phyloP scores from a whole-genome alignment of 148 eudicot species.

The Vaccinium vitisidaea region DNA sequence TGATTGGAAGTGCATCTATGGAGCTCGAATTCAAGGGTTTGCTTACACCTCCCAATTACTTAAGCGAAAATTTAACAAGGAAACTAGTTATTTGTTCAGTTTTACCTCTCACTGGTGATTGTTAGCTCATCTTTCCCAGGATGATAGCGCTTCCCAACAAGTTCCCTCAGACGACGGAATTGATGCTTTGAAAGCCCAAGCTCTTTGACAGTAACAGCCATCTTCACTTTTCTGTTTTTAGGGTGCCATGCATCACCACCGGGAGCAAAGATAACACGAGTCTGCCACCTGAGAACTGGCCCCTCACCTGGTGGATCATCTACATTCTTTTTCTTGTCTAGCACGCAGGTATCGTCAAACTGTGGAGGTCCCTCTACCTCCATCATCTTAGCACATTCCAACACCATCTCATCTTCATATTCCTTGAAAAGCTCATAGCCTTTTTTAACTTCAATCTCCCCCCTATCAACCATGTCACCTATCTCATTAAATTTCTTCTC shows the following conservation, averaged over 20 bases:
- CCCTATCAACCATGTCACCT: conserved; percentile 62
- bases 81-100: neutral
- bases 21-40: neutral
- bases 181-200: conserved; percentile 86
- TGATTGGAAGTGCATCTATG: neutral
- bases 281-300: conserved; percentile 86
- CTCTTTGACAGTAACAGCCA: conserved; percentile 89
- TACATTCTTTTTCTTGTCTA: conserved; percentile 35
- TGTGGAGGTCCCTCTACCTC: conserved; percentile 57
- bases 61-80: neutral
- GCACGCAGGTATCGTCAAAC: conserved; percentile 40
- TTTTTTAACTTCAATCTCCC: conserved; percentile 65
- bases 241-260: conserved; percentile 99
- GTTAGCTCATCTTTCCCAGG: conserved; percentile 87
- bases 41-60: neutral
- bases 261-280: conserved; percentile 70
- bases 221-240: conserved; percentile 86
- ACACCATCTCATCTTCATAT: conserved; percentile 77
- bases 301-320: conserved; percentile 94
- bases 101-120: conserved; percentile 91
- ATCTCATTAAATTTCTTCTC: conserved; percentile 71
- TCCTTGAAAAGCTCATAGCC: conserved; percentile 73
- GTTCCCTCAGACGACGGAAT: conserved; percentile 72
- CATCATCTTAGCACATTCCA: conserved; percentile 53
- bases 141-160: conserved; percentile 83